Base-by-base conservation (phyloP, 768 basidiomycete genomes). In the Chalciporus sphaerocephalus region DNA sequence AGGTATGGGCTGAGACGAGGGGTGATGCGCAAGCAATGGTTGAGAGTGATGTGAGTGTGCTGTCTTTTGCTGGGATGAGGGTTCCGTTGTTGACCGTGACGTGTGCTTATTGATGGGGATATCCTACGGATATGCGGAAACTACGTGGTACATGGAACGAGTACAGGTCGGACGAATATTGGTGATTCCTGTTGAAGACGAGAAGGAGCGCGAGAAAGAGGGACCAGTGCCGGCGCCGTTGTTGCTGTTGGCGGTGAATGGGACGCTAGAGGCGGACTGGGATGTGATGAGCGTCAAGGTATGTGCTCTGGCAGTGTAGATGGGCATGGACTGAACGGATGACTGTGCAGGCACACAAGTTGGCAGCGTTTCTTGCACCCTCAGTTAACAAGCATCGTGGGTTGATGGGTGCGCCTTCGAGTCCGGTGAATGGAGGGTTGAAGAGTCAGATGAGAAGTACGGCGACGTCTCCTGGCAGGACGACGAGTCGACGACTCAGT, bases 1-100 rank as follows among this genome's bases (percentile, higher is more conserved):
- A 89, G 61, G 72, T 87, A 25, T 91, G 88, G 87, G 79, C 79
- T 40, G 87, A 90, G 65, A 85, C 81, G 21, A 74, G 71, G 48
- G 80, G 77, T 18, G 73, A 64, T 8, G 51, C 34, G 5, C 57
- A 57, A 16, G 85, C 84, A 15, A 85, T 84, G 80, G 83, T 81
- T 3, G 87, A 90, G 48, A 82, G 83, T 61, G 87, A 90, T 76
- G 87, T 87, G 54, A 55, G 72, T 62, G 18, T 11, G 12, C 7
- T 8, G 17, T 37, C 8, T 33, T 20, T 20, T 18, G 23, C n/a
- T n/a, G 13, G 11, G 28, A 5, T 13, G 28, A 28, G 5, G 28
- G 4, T 13, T 13, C 11, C n/a, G 30, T 5, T 35, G 8, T 5
- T 3, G n/a, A 22, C 16, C 20, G 18, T 36, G 13, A n/a, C 6